These are phyloP conservation scores for Pulveroboletus ravenelii DNA, from an alignment of 768 basidiomycete genomes.

Conservation along the genomic window DNA sequence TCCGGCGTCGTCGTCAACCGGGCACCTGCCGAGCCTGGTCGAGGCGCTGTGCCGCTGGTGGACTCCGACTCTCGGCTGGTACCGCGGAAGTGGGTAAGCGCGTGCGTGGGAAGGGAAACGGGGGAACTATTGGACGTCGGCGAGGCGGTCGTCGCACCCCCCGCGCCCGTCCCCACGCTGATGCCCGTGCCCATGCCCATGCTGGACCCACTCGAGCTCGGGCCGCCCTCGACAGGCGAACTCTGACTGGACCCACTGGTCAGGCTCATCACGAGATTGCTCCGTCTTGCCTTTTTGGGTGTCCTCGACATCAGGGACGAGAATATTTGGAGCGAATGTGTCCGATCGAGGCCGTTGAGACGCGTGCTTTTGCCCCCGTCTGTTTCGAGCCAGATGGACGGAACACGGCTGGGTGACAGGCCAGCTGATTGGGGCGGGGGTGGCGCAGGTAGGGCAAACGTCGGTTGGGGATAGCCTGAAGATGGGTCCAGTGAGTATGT, in stretches of 20 bases:
- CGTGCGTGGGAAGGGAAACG: constrained; percentile 12
- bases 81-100: constrained; percentile 1
- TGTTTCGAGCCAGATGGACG: constrained; percentile 48
- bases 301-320: constrained; percentile 8
- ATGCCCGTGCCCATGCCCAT: neutral
- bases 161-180: neutral
- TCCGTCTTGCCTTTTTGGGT: constrained; percentile 11
- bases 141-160: neutral
- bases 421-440: constrained; percentile 22
- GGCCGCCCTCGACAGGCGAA: neutral
- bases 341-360: constrained; percentile 19
- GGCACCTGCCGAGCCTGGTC: constrained; percentile 25
- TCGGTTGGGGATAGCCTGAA: constrained; percentile 17
- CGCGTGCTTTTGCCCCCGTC: constrained; percentile 27
- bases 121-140: constrained; percentile 12
- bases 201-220: neutral
- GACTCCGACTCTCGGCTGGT: neutral
- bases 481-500: neutral
- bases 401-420: constrained; percentile 28
- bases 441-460: constrained; percentile 12
- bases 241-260: constrained; percentile 6
- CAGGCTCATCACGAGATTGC: constrained; percentile 27
- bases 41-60: no score
- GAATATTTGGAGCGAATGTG: constrained; percentile 20
- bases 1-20: constrained; percentile 14